Conservation (phyloP, 257 asterid genomes). For the Apocynum venetum region DNA sequence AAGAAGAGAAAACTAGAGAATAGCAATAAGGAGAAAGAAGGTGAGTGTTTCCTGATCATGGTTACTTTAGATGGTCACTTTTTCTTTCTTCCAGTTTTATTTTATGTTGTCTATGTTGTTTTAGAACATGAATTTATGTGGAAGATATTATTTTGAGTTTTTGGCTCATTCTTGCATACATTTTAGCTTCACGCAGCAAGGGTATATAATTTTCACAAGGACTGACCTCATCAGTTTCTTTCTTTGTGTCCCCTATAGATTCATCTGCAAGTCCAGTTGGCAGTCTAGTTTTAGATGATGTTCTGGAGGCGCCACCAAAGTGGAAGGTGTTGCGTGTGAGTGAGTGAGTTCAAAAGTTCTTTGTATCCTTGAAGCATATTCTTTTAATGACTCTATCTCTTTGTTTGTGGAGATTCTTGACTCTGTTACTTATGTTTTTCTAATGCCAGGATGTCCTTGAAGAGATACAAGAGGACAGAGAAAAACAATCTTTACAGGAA, state of each 20-base stretch:
- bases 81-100: background rate
- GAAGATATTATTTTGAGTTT: background rate
- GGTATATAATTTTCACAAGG: background rate
- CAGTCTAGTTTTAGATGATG: conserved; percentile 66
- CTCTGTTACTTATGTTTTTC: conserved; percentile 6
- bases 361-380: conserved; percentile 4
- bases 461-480: conserved; percentile 81
- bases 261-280: conserved; percentile 45
- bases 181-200: background rate
- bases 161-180: background rate
- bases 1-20: conserved; percentile 69
- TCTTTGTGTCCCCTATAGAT: conserved; percentile 30
- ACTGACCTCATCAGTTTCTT: conserved; percentile 13
- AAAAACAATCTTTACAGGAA: conserved; percentile 45
- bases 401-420: background rate
- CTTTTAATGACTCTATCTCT: background rate
- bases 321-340: conserved; percentile 99
- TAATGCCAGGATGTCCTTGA: conserved; percentile 65
- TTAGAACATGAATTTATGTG: background rate
- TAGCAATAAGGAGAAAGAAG: conserved; percentile 48
- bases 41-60: conserved; percentile 32
- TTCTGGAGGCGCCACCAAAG: conserved; percentile 90
- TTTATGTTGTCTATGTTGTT: background rate
- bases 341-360: conserved; percentile 58
- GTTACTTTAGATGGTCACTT: conserved; percentile 2